phyloP scores from a whole-genome alignment of 306 rosid genomes.

The Prunus padus region DNA sequence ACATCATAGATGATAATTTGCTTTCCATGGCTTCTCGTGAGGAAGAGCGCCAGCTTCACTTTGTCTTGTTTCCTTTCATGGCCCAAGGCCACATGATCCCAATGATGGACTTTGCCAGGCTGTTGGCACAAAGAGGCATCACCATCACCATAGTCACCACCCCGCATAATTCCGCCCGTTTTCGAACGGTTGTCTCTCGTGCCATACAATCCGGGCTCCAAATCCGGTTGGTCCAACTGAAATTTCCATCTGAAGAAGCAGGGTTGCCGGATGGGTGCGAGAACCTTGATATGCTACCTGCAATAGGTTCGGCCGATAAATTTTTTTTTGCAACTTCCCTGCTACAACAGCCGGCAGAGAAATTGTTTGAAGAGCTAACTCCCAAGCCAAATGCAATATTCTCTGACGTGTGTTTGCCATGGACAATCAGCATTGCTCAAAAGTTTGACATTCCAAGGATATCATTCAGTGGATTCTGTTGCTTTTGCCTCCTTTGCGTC shows the following conservation, averaged over 20 bases:
- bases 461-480: slow-evolving; percentile 43
- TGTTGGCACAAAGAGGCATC: slow-evolving; percentile 24
- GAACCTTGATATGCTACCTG: slow-evolving; percentile 41
- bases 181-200: slow-evolving; percentile 1
- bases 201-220: slow-evolving; percentile 2
- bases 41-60: slow-evolving; percentile 17
- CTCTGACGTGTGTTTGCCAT: slow-evolving; percentile 41
- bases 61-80: slow-evolving; percentile 31
- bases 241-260: slow-evolving; percentile 19
- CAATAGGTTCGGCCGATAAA: neutral
- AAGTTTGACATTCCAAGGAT: slow-evolving; percentile 55
- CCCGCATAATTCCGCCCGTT: slow-evolving; percentile 21
- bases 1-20: neutral
- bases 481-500: slow-evolving; percentile 38
- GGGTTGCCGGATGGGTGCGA: slow-evolving; percentile 34
- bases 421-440: slow-evolving; percentile 46
- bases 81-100: slow-evolving; percentile 36
- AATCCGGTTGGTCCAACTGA: slow-evolving; percentile 17
- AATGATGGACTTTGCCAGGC: slow-evolving; percentile 32
- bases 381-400: slow-evolving; percentile 43
- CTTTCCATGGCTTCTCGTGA: neutral
- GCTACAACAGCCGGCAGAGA: slow-evolving; percentile 28
- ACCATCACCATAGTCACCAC: slow-evolving; percentile 33
- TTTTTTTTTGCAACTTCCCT: slow-evolving; percentile 31
- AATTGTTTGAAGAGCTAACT: slow-evolving; percentile 25